phyloP scores from a whole-genome alignment of 2,329 filamentous ascomycete genomes.

The Cryphonectria nitschkei region DNA sequence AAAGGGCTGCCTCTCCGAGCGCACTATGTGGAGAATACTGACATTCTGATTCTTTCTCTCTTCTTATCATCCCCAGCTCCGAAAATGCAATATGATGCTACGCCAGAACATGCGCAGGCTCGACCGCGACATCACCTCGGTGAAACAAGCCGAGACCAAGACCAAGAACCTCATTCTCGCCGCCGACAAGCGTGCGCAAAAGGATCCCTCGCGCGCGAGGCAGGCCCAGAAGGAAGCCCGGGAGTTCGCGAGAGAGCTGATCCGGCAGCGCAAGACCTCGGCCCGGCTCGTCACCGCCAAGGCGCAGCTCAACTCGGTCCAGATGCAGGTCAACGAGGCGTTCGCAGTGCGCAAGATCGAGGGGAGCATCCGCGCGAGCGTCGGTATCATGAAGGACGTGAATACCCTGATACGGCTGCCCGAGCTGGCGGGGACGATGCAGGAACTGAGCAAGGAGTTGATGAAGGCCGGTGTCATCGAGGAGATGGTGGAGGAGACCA shows the following conservation, averaged over 20 bases:
- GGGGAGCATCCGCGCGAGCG: slow-evolving; percentile 82
- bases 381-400: slow-evolving; percentile 96
- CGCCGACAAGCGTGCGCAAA: slow-evolving; percentile 79
- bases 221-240: slow-evolving; percentile 84
- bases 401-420: slow-evolving; percentile 84
- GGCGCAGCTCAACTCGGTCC: slow-evolving; percentile 88
- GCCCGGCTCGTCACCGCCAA: slow-evolving; percentile 81
- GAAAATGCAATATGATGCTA: slow-evolving; percentile 92
- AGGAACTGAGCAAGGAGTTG: slow-evolving; percentile 81
- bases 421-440: slow-evolving; percentile 87
- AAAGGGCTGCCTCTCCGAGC: neutral
- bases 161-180: slow-evolving; percentile 83
- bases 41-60: neutral
- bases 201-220: slow-evolving; percentile 75
- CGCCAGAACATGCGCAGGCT: slow-evolving; percentile 90
- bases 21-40: neutral
- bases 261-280: slow-evolving; percentile 77
- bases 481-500: slow-evolving; percentile 88
- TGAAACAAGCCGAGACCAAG: slow-evolving; percentile 80
- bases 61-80: slow-evolving; percentile 61
- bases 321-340: slow-evolving; percentile 97
- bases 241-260: slow-evolving; percentile 84
- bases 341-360: slow-evolving; percentile 96
- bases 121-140: slow-evolving; percentile 84
- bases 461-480: slow-evolving; percentile 96